Evolutionary conservation across 352 stramenopile species (phyloP).

Genomic region (Pythium plurisporium): DNA sequence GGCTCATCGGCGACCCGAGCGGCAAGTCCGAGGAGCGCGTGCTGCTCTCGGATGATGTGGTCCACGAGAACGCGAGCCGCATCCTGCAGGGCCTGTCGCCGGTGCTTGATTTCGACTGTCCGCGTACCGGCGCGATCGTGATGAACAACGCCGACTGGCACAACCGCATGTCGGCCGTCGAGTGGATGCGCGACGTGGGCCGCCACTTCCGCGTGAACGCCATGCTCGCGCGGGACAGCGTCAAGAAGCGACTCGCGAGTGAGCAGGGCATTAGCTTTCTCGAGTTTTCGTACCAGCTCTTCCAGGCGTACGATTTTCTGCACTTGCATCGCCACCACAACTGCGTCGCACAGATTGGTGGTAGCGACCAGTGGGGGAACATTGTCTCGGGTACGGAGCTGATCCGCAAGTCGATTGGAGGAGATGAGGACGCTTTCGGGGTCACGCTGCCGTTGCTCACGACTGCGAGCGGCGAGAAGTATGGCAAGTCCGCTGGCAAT

Average conservation of each 20-base stretch:
- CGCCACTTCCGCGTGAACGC: conserved; percentile 96
- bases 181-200: conserved; percentile 97
- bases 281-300: conserved; percentile 99
- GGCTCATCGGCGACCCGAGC: conserved; percentile 97
- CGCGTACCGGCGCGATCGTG: conserved; percentile 88
- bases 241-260: conserved; percentile 94
- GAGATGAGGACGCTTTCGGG: conserved; percentile 83
- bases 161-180: conserved; percentile 90
- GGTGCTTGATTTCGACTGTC: conserved; percentile 93
- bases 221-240: conserved; percentile 98
- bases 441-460: conserved; percentile 97
- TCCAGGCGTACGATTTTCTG: conserved; percentile 98
- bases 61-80: conserved; percentile 87
- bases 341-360: conserved; percentile 95
- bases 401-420: conserved; percentile 82
- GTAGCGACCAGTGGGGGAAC: conserved; percentile 99
- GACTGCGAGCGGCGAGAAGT: conserved; percentile 97
- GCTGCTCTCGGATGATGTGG: conserved; percentile 92
- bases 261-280: conserved; percentile 97
- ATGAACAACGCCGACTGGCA: conserved; percentile 99
- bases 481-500: conserved; percentile 98
- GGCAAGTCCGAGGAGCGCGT: conserved; percentile 97
- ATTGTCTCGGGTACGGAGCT: conserved; percentile 97
- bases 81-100: conserved; percentile 91
- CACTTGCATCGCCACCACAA: conserved; percentile 91